A percentile compares a stretch with the other conserved stretches of the same genome.
Conservation (phyloP, 164 flowering plant genomes). For the Amborella trichopoda region DNA sequence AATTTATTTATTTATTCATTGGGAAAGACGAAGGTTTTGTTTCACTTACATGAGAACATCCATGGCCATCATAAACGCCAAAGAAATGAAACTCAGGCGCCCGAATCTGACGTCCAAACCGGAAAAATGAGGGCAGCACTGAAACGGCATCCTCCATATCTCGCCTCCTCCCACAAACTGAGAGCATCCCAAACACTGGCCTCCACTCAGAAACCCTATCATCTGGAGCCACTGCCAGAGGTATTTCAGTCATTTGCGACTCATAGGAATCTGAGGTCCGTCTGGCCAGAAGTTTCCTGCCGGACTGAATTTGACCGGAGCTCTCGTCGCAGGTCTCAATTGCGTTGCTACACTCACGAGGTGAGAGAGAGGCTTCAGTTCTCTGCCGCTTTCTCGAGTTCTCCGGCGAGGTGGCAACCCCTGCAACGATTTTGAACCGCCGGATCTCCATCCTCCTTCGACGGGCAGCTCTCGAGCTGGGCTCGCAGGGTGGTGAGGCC, state of each 20-base stretch:
- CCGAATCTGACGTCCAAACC: not conserved
- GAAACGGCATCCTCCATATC: conserved; percentile 82
- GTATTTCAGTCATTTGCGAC: not conserved
- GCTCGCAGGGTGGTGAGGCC: conserved; percentile 20
- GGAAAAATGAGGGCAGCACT: conserved; percentile 23
- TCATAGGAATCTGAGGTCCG: not conserved
- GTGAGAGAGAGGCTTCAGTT: not conserved
- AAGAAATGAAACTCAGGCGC: conserved; percentile 32
- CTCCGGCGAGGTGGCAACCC: conserved; percentile 7
- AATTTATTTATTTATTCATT: too few relatives aligned
- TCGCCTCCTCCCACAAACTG: conserved; percentile 39
- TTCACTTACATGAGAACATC: conserved; percentile 73
- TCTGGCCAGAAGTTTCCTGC: too few relatives aligned
- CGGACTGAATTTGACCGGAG: too few relatives aligned
- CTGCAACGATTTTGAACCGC: conserved; percentile 20
- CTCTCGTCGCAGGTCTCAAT: conserved; percentile 5
- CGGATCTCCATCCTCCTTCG: conserved; percentile 28
- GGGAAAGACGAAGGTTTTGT: not conserved
- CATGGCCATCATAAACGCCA: conserved; percentile 90
- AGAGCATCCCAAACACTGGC: conserved; percentile 13
- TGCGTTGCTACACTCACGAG: conserved; percentile 9
- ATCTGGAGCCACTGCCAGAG: not conserved
- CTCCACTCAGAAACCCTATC: not conserved
- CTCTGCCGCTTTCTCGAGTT: conserved; percentile 14
- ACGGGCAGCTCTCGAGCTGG: conserved; percentile 19